Evolutionary conservation across 116 monocot genomes (phyloP).

Genomic region (Posidonia oceanica): DNA sequence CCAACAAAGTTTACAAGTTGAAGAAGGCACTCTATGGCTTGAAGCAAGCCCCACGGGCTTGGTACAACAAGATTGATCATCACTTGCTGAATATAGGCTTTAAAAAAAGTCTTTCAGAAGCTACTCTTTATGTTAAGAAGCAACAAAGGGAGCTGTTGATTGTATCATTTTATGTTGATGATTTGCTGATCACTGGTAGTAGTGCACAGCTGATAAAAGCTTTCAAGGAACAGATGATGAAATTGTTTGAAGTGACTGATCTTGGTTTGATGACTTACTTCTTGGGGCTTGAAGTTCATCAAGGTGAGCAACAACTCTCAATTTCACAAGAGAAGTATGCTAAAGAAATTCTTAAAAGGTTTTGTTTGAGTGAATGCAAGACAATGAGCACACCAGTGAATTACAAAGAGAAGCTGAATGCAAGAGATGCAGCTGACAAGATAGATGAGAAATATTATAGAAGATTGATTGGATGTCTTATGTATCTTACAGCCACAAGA

Average conservation of each 20-base stretch:
- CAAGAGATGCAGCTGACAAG: conserved; percentile 1
- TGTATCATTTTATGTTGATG: neutral
- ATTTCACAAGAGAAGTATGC: conserved; percentile 13
- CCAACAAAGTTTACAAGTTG: conserved; percentile 1
- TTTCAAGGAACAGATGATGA: neutral
- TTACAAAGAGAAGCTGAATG: conserved; percentile 5
- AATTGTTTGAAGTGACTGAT: neutral
- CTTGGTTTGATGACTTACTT: neutral
- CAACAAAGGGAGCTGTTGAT: conserved; percentile 1
- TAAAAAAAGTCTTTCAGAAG: neutral
- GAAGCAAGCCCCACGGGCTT: conserved; percentile 4
- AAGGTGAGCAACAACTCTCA: neutral
- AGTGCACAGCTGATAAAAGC: no score
- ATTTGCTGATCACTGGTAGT: no score
- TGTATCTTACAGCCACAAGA: conserved; percentile 5
- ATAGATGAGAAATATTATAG: conserved; percentile 5
- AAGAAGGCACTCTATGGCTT: no score
- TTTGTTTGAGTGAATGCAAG: conserved; percentile 5
- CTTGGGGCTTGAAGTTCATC: conserved; percentile 3
- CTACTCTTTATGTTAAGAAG: conserved; percentile 7
- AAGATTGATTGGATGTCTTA: conserved; percentile 6
- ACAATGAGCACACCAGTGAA: conserved; percentile 5
- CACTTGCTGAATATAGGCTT: neutral
- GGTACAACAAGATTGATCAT: conserved; percentile 6
- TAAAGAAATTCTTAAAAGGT: conserved; percentile 5